phyloP scores from a whole-genome alignment of 129 eudicot species.

The Tanacetum coccineum region DNA sequence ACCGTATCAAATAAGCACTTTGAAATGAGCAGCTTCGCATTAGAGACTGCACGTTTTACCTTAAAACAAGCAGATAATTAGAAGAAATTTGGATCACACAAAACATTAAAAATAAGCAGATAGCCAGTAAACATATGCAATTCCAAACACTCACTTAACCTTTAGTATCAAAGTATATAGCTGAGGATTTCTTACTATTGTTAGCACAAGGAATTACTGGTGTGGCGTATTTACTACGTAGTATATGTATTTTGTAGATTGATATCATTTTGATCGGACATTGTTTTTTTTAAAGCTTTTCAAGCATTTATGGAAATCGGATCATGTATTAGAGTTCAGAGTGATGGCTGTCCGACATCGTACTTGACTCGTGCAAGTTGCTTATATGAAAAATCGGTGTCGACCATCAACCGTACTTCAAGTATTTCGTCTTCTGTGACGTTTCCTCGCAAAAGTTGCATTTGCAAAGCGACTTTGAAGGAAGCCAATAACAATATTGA shows the following conservation, averaged over 20 bases:
- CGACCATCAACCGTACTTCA: conserved; percentile 3
- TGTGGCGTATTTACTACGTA: too few relatives aligned
- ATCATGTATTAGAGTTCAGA: conserved; percentile 31
- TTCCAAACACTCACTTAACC: neutral
- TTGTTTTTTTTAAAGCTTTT: conserved; percentile 22
- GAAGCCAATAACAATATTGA: conserved; percentile 23
- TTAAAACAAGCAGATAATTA: too few relatives aligned
- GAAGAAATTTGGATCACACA: too few relatives aligned
- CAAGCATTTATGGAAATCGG: conserved; percentile 39
- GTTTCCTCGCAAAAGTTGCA: conserved; percentile 25
- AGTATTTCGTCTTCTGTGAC: conserved; percentile 17
- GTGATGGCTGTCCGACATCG: conserved; percentile 17
- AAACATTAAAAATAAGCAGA: too few relatives aligned
- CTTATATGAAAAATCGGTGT: conserved; percentile 9
- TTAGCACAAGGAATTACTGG: too few relatives aligned
- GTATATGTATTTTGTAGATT: neutral
- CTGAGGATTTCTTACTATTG: neutral
- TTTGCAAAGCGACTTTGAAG: conserved; percentile 41
- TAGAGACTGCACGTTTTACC: too few relatives aligned
- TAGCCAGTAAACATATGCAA: too few relatives aligned
- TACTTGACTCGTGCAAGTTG: conserved; percentile 27
- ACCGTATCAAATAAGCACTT: too few relatives aligned
- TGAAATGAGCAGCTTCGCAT: too few relatives aligned
- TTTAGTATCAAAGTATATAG: neutral
- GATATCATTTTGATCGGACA: conserved; percentile 12